Conservation (phyloP, 345 rosid species). For the Clarkia xantiana region DNA sequence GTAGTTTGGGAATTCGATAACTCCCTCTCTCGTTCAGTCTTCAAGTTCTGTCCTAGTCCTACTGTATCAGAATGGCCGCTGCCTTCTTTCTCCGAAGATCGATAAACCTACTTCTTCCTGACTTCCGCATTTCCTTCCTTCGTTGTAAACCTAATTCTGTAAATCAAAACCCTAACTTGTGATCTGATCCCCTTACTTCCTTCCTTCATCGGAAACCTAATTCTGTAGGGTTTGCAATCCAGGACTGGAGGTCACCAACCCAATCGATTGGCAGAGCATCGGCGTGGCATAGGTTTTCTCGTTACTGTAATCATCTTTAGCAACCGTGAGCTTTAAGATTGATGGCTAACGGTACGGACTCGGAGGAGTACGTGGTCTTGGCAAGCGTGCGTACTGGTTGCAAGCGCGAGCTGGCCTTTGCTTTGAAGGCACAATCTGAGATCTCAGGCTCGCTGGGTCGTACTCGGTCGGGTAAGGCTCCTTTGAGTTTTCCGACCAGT, state of each 20-base stretch:
- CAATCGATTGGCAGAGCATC: not conserved
- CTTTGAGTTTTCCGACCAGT: constrained; percentile 3
- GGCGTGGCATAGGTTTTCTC: not conserved
- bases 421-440: constrained; percentile 66
- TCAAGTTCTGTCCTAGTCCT: no score
- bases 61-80: no score
- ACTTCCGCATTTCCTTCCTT: not conserved
- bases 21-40: no score
- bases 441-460: constrained; percentile 68
- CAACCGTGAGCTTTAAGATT: not conserved
- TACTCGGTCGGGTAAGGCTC: constrained; percentile 39
- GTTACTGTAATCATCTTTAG: not conserved
- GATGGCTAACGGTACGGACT: constrained; percentile 46
- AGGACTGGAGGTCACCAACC: not conserved
- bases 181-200: not conserved
- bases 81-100: constrained; percentile 4
- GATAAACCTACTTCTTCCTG: constrained; percentile 3
- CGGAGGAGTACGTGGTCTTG: constrained; percentile 34
- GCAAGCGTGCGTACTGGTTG: constrained; percentile 58
- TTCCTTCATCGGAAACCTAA: not conserved
- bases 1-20: no score
- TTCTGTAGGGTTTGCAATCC: not conserved
- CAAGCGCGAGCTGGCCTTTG: constrained; percentile 82
- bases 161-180: constrained; percentile 16
- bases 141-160: not conserved